These are phyloP conservation scores for Grosmannia serpens DNA, from an alignment of 2,329 filamentous ascomycete genomes.

Conservation along the genomic window DNA sequence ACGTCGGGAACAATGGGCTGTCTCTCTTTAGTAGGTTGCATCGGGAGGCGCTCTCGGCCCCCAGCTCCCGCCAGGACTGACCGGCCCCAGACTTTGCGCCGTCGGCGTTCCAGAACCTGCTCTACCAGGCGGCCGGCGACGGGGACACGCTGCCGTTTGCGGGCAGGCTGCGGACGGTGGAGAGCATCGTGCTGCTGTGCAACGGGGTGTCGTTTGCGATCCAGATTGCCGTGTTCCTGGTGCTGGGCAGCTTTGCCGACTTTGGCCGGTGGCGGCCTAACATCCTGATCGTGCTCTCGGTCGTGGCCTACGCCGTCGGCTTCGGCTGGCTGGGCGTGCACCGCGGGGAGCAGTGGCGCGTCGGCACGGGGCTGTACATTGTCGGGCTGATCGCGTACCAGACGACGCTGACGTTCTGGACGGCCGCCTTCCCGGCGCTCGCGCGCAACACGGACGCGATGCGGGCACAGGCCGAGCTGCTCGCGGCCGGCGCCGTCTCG, in stretches of 20 bases:
- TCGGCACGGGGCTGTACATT: constrained; percentile 1
- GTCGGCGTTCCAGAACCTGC: constrained; percentile 1
- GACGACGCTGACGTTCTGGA: background rate
- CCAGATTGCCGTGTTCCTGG: constrained; percentile 12
- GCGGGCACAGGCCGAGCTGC: background rate
- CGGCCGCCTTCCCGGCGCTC: background rate
- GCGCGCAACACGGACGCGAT: background rate
- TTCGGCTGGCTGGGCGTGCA: constrained; percentile 3
- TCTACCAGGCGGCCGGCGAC: constrained; percentile 2
- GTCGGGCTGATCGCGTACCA: constrained; percentile 2
- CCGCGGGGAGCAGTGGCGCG: background rate
- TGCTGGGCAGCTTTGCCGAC: constrained; percentile 14
- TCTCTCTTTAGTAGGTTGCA: background rate
- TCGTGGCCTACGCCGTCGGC: background rate
- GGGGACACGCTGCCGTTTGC: background rate
- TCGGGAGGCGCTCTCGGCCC: too few relatives aligned
- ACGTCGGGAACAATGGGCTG: constrained; percentile 1
- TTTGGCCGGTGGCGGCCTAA: constrained; percentile 15
- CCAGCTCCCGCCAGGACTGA: background rate
- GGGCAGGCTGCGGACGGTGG: background rate
- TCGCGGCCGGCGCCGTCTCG: background rate
- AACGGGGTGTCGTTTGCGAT: constrained; percentile 14
- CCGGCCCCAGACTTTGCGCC: background rate
- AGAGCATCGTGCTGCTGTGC: constrained; percentile 10
- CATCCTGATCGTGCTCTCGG: constrained; percentile 12